phyloP scores from a whole-genome alignment of 352 stramenopile species.

The Phytopythium boreale region DNA sequence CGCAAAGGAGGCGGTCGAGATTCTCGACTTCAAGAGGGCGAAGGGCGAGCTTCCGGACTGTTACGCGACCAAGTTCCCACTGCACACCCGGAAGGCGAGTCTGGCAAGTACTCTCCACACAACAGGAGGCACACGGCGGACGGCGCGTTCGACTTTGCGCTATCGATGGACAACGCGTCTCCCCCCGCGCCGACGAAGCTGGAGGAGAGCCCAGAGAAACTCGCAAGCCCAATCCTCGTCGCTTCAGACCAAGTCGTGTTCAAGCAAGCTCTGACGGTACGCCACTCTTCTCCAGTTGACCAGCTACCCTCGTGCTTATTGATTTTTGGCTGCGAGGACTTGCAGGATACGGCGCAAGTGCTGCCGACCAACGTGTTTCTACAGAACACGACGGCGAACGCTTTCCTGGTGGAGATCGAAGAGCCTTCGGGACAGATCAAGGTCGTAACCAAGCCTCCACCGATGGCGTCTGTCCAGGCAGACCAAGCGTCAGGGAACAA shows the following conservation, averaged over 20 bases:
- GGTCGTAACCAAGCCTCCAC: conserved; percentile 45
- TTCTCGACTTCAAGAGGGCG: conserved; percentile 58
- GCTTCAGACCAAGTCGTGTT: conserved; percentile 61
- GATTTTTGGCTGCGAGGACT: not conserved
- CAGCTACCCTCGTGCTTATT: not conserved
- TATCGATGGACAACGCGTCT: conserved; percentile 12
- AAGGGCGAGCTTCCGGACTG: conserved; percentile 61
- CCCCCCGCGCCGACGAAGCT: conserved; percentile 6
- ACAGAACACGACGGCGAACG: conserved; percentile 60
- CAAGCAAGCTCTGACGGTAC: conserved; percentile 43
- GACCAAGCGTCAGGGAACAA: conserved; percentile 5
- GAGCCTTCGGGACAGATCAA: conserved; percentile 51
- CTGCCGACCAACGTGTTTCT: conserved; percentile 75
- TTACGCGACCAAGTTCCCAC: conserved; percentile 58
- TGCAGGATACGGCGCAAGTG: conserved; percentile 30
- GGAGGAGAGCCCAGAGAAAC: conserved; percentile 22
- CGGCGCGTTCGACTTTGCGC: conserved; percentile 34
- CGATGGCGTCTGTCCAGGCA: conserved; percentile 15
- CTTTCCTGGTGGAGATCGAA: conserved; percentile 60
- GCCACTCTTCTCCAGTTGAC: conserved; percentile 7
- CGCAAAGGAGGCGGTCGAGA: conserved; percentile 59
- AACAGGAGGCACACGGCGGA: conserved; percentile 24
- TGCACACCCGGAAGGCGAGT: conserved; percentile 58
- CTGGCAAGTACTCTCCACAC: conserved; percentile 41
- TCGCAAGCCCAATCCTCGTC: conserved; percentile 45